A percentile compares a stretch with the other conserved stretches of the same genome.
Conservation (phyloP, 2,329 filamentous ascomycete genomes). For the Colletotrichum filicis region DNA sequence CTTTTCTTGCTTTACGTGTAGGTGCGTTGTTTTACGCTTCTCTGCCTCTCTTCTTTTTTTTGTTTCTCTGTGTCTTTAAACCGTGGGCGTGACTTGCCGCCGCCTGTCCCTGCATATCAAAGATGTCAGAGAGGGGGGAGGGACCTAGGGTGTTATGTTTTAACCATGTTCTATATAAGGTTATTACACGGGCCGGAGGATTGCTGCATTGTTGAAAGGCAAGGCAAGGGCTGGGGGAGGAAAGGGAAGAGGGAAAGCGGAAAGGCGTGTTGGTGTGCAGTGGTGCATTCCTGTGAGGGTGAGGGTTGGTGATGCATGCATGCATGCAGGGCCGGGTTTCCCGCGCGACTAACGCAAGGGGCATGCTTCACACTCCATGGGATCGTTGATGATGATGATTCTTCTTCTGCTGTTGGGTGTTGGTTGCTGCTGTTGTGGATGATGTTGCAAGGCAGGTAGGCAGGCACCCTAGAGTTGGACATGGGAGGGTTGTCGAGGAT, state of each 20-base stretch:
- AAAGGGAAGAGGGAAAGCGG: background rate
- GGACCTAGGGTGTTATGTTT: background rate
- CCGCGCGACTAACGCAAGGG: constrained; percentile 12
- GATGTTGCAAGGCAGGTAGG: background rate
- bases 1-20: background rate
- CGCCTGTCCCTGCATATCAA: background rate
- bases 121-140: background rate
- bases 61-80: background rate
- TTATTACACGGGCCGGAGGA: constrained; percentile 5
- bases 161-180: background rate
- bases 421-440: background rate
- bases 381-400: background rate
- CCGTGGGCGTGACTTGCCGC: background rate
- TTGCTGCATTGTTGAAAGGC: background rate
- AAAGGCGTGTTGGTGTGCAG: no score
- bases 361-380: background rate
- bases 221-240: background rate
- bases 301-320: background rate
- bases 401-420: background rate
- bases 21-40: background rate
- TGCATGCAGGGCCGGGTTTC: background rate
- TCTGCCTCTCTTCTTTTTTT: no score
- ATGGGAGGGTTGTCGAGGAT: background rate
- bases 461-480: background rate
- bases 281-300: background rate